Base-by-base conservation (phyloP, 1,284 basidiomycete genomes). In the Pterulicium gracile region DNA sequence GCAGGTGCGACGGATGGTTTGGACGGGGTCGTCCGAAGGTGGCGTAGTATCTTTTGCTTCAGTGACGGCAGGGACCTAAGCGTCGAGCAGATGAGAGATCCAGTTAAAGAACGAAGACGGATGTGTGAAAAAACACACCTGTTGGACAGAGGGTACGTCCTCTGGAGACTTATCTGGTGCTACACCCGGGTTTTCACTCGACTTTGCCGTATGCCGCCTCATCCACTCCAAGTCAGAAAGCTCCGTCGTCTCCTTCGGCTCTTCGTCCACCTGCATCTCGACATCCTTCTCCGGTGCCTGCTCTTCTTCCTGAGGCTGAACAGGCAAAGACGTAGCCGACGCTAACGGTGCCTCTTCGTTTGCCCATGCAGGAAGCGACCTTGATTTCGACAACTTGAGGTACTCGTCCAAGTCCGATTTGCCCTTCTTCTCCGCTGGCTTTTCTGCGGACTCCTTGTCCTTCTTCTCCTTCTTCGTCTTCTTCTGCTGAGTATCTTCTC, bases 181-280 rank as follows among this genome's bases (percentile, higher is more conserved):
- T 10, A 10, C 27, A 10, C 27, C 15, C 15, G 27, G 27, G 15
- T 34, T 34, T 34, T 34, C 27, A 15, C 15, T 15, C 7, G 39
- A 17, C 17, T 69, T 63, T 46, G 69, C 76, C 69, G 82, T 81
- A 54, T 77, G 75, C 54, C 65, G 73, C 61, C 63, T 75, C 77
- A 83, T 79, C 88, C 82, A 86, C 47, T 90, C 87, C 52, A 86
- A 55, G 55, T 86, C 85, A 1, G 81, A 81, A 10, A 68, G 48
- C 2, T 50, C 62, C 22, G 66, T 62, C 5, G 58, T 60, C 1
- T 50, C 53, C 3, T 47, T 45, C 45, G 27, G 45, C 4, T 42
- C 44, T 5, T 43, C 36, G n/a, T 50, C 52, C 14, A 52, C 55
- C 34, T 54, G 7, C 27, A 32, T 32, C 48, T 67, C 55, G 14